Percentiles rank a stretch among this genome's conserved stretches.
Conservation (phyloP, 352 stramenopile species). For the Saprolegnia parasitica region DNA sequence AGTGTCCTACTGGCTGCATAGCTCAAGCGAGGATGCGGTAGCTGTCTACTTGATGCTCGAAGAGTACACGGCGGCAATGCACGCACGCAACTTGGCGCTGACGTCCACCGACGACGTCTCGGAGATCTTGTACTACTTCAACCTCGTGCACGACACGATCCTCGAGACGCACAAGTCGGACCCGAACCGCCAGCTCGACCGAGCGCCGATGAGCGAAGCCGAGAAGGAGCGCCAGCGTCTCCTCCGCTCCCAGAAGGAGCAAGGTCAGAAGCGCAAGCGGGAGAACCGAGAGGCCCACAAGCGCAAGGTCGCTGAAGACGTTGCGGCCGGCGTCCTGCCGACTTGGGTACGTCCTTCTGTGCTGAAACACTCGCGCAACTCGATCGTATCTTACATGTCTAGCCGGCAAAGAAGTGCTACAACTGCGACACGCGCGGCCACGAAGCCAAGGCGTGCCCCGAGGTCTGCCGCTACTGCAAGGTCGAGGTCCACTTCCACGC, state of each 20-base stretch:
- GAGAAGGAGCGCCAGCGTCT: constrained; percentile 75
- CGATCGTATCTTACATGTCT: constrained; percentile 32
- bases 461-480: constrained; percentile 80
- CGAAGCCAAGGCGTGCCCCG: constrained; percentile 65
- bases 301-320: constrained; percentile 43
- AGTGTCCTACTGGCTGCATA: neutral
- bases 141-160: constrained; percentile 68
- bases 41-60: constrained; percentile 79
- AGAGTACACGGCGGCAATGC: constrained; percentile 54
- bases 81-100: constrained; percentile 35
- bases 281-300: constrained; percentile 63
- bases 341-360: neutral
- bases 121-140: constrained; percentile 81
- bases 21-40: constrained; percentile 31
- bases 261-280: constrained; percentile 63
- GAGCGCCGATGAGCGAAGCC: constrained; percentile 66
- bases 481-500: constrained; percentile 65
- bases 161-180: constrained; percentile 51
- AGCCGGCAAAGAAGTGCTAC: constrained; percentile 66
- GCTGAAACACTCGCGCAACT: neutral
- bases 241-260: constrained; percentile 71
- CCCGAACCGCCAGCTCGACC: constrained; percentile 38
- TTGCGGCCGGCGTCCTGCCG: constrained; percentile 36
- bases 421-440: constrained; percentile 82
- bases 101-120: constrained; percentile 41